These are phyloP conservation scores for Pseudocercospora pini-densiflorae DNA, from an alignment of 2,329 filamentous ascomycete species.

Conservation along the genomic window DNA sequence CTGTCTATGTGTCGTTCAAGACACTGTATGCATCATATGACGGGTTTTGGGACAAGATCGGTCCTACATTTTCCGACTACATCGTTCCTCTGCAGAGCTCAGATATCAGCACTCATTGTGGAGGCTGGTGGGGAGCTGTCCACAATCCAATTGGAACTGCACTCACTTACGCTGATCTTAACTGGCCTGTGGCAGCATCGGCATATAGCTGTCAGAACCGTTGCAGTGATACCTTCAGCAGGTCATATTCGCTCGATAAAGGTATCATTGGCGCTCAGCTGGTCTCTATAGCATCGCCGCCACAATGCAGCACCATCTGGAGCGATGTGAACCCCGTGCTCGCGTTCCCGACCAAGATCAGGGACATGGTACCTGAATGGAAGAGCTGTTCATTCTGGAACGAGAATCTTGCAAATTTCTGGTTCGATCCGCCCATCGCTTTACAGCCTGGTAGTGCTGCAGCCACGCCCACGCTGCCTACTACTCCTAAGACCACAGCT, in stretches of 20 bases:
- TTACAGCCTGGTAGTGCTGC: constrained; percentile 15
- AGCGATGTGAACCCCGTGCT: constrained; percentile 31
- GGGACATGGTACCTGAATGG: constrained; percentile 23
- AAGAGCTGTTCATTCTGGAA: constrained; percentile 25
- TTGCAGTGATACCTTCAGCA: constrained; percentile 6
- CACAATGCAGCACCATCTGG: constrained; percentile 29
- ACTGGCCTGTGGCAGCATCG: constrained; percentile 33
- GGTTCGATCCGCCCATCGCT: constrained; percentile 31
- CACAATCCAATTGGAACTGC: constrained; percentile 16
- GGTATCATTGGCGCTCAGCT: too few species aligned
- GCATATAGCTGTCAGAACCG: constrained; percentile 31
- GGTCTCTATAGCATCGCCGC: not conserved
- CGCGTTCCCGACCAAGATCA: constrained; percentile 27
- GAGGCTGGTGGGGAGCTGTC: constrained; percentile 9
- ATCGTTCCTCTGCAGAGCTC: constrained; percentile 25
- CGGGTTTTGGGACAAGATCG: constrained; percentile 22
- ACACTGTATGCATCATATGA: constrained; percentile 29
- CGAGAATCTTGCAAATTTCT: constrained; percentile 23
- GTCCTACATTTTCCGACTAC: constrained; percentile 30
- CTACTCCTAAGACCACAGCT: constrained; percentile 5
- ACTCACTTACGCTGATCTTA: constrained; percentile 32
- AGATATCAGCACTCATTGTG: constrained; percentile 30
- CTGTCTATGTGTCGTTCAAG: constrained; percentile 31
- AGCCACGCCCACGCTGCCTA: constrained; percentile 9
- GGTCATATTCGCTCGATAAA: not conserved